Evolutionary conservation across 2,329 filamentous ascomycete genomes (phyloP).

Genomic region (Aspergillus pseudotamarii): DNA sequence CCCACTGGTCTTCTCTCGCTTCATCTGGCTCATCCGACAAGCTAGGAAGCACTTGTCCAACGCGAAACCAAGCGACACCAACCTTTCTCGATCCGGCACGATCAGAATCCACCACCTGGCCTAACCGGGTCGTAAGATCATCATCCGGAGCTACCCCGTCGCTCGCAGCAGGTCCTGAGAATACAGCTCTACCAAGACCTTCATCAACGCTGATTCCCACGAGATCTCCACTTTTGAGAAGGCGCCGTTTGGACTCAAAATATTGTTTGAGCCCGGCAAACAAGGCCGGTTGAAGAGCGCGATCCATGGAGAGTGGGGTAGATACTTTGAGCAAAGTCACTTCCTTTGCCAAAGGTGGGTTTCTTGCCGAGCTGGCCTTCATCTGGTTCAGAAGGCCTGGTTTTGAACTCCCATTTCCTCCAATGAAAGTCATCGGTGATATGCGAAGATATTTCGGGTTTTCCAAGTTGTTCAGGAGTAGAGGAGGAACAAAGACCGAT

Average conservation of each 20-base stretch:
- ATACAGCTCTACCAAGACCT: constrained; percentile 77
- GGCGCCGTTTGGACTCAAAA: constrained; percentile 78
- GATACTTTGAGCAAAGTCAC: constrained; percentile 87
- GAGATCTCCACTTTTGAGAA: constrained; percentile 84
- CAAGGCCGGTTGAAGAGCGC: constrained; percentile 80
- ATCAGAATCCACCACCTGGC: constrained; percentile 31
- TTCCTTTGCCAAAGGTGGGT: constrained; percentile 68
- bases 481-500: constrained; percentile 75
- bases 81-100: constrained; percentile 50
- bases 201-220: constrained; percentile 89
- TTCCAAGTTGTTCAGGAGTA: constrained; percentile 83
- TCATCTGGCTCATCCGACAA: constrained; percentile 56
- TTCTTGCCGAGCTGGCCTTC: constrained; percentile 48
- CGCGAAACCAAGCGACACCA: constrained; percentile 86
- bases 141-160: constrained; percentile 70
- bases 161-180: constrained; percentile 62
- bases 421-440: constrained; percentile 56
- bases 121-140: constrained; percentile 58
- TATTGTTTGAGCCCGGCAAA: constrained; percentile 85
- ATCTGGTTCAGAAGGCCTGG: constrained; percentile 58
- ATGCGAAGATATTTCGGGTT: constrained; percentile 78
- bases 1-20: constrained; percentile 74
- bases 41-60: constrained; percentile 69
- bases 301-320: constrained; percentile 84
- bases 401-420: constrained; percentile 52